A percentile compares a stretch with the other conserved stretches of the same genome.
phyloP scores from a whole-genome alignment of 176 grass and related monocot species.

The Hordeum vulgare region MorexV3_pseudomolecules_assembly NC_058519.1:177004385-177004884 shows the following conservation, averaged over 20 bases:
- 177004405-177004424: background rate
- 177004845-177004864: conserved; percentile 66
- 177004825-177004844: conserved; percentile 97
- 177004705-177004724: conserved; percentile 96
- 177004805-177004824: conserved; percentile 69
- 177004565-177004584: conserved; percentile 3
- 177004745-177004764: conserved; percentile 74
- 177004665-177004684: conserved; percentile 88
- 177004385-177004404: conserved; percentile 19
- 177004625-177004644: background rate
- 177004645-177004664: conserved; percentile 1
- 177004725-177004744: conserved; percentile 86
- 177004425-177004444: background rate
- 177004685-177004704: conserved; percentile 85
- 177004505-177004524: conserved; percentile 6
- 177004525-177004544: background rate
- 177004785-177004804: conserved; percentile 76
- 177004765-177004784: conserved; percentile 64
- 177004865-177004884: background rate
- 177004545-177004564: conserved; percentile 7
- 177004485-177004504: background rate
- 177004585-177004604: background rate
- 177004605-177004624: background rate
- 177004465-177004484: conserved; percentile 14
- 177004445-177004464: conserved; percentile 2